phyloP scores from a whole-genome alignment of 345 rosid genomes.

The Gossypium mustelinum region DNA sequence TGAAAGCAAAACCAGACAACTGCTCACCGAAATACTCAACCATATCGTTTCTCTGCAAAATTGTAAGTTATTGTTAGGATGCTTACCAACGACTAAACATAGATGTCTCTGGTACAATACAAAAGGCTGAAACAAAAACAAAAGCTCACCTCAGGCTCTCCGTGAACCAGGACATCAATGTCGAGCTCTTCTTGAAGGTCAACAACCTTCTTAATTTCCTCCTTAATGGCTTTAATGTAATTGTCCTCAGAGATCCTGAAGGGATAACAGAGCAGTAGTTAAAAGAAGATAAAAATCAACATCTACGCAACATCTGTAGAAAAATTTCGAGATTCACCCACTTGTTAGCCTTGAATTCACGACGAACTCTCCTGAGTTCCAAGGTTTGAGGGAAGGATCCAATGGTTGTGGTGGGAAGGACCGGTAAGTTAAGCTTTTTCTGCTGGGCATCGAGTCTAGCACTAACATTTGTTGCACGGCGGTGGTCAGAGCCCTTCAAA shows the following conservation, averaged over 20 bases:
- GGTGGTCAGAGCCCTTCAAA: conserved; percentile 87
- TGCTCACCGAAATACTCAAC: conserved; percentile 99
- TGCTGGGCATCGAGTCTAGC: conserved; percentile 91
- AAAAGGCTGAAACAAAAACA: conserved; percentile 5
- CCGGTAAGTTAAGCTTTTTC: conserved; percentile 90
- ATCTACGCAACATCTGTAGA: background rate
- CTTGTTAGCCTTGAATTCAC: conserved; percentile 98
- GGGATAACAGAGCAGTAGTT: conserved; percentile 7
- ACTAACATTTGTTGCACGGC: conserved; percentile 79
- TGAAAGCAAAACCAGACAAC: conserved; percentile 89
- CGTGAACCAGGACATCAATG: conserved; percentile 94
- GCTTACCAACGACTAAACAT: background rate
- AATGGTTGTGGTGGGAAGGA: conserved; percentile 93
- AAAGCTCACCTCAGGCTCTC: conserved; percentile 88
- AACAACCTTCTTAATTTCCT: conserved; percentile 86
- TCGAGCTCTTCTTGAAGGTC: conserved; percentile 89
- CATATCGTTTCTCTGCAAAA: conserved; percentile 87
- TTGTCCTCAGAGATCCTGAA: conserved; percentile 85
- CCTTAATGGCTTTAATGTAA: conserved; percentile 80
- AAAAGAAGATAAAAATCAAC: background rate
- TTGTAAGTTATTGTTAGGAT: background rate
- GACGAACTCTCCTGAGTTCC: conserved; percentile 96
- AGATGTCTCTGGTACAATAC: conserved; percentile 1
- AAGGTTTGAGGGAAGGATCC: conserved; percentile 95
- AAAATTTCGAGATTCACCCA: conserved; percentile 25